phyloP scores from a whole-genome alignment of 2,329 filamentous ascomycete genomes.

The Microdochium nivale region DNA sequence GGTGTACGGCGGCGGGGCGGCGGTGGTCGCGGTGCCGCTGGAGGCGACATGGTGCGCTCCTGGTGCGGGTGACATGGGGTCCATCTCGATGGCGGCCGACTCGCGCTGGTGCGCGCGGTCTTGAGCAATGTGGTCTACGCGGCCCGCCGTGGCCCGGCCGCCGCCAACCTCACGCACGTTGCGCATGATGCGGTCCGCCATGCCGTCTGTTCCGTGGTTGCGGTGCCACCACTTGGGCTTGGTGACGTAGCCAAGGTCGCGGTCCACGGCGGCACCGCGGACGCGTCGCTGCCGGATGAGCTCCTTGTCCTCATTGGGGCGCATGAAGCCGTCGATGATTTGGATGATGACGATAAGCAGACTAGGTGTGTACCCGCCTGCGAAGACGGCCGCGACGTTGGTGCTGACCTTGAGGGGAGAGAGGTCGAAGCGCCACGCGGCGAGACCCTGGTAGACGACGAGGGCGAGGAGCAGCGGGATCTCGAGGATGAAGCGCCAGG shows the following conservation, averaged over 20 bases:
- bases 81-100: slow-evolving; percentile 31
- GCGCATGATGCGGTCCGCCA: slow-evolving; percentile 43
- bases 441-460: slow-evolving; percentile 50
- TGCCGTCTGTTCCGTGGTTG: slow-evolving; percentile 31
- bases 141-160: slow-evolving; percentile 30
- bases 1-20: slow-evolving; percentile 16
- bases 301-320: slow-evolving; percentile 61
- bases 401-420: slow-evolving; percentile 52
- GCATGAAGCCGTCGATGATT: slow-evolving; percentile 46
- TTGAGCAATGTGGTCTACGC: slow-evolving; percentile 31
- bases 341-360: slow-evolving; percentile 49
- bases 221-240: slow-evolving; percentile 62
- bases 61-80: slow-evolving; percentile 15
- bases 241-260: slow-evolving; percentile 49
- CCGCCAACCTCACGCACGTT: slow-evolving; percentile 49
- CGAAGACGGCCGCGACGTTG: slow-evolving; percentile 46
- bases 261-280: slow-evolving; percentile 46
- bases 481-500: slow-evolving; percentile 48
- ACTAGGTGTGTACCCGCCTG: slow-evolving; percentile 52
- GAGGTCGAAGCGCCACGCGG: slow-evolving; percentile 48
- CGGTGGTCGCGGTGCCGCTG: slow-evolving; percentile 16
- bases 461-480: slow-evolving; percentile 43
- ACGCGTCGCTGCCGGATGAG: slow-evolving; percentile 55
- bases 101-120: slow-evolving; percentile 17
- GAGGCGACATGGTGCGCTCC: slow-evolving; percentile 4